Evolutionary conservation across 192 early-diverging fungal species (phyloP), one percentile per base, ranked within the genome.

Genomic region (Pilaira anomala): DNA sequence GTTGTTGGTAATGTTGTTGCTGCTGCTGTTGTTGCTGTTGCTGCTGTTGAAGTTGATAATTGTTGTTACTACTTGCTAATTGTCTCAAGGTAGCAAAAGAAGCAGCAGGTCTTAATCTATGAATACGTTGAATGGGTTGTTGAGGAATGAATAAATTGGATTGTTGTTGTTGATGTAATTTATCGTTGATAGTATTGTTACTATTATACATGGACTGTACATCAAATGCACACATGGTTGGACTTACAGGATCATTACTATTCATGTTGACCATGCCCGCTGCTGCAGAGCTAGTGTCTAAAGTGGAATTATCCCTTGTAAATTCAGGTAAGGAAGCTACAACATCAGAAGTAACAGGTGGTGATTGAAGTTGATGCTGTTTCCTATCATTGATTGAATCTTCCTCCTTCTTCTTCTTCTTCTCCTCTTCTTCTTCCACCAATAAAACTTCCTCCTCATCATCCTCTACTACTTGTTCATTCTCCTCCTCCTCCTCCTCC

Each of bases 21-120:
- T 16, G 12, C 16, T 21, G 18, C 12, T 9, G 45, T 51, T 41
- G 60, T 45, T 41, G 41, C 3, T 46, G 45, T 48, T 41, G 60
- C 7, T 51, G 46, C 1, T 28, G 42, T 13, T 12, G 60, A 40
- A 8, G 39, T 5, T 12, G 12, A 12, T 5, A 5, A 40, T 5
- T 12, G 16, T 46, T 39, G 3, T 58, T 58, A 22, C 22, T 36
- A 24, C 33, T 58, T 33, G 62, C 62, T 12, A 63, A 49, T 51
- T 63, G 62, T 5, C 62, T 19, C 12, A 63, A 24, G 16, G 62
- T 63, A 4, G 62, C 62, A 52, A 63, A 51, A 7, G 62, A 63
- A n/a, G 62, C 62, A 51, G 62, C 62, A n/a, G 48, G 48, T 12
- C 62, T 48, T 51, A 63, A 40, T 14, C 33, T 50, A n/a, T 49